Base-by-base conservation (phyloP, 1,139 yeast species). In the Debaryomyces udenii region DNA sequence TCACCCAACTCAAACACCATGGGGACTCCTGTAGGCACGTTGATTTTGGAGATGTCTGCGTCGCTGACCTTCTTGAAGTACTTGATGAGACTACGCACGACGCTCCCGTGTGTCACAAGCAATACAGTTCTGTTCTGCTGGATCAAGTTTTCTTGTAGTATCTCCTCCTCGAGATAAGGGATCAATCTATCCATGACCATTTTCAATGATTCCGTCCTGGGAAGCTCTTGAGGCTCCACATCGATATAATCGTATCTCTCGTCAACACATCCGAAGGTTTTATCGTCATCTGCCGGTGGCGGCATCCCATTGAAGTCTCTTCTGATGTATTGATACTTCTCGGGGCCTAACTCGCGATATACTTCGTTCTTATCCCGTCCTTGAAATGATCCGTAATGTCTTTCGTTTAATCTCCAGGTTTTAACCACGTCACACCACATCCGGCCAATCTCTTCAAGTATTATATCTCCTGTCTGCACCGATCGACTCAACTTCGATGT, bases 21-120 rank as follows among this genome's bases (percentile, higher is more conserved):
- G 4, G 94, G 94, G 9, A 86, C 80, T 0, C 90, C 93, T 35
- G 87, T 86, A 2, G 95, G 93, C 9, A 85, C 83, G 56, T 86
- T 84, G 38, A 86, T 74, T 37, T 75, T 69, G 44, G 81, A 76
- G 38, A 86, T 85, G 41, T 78, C 83, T n/a, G 73, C 72, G 52
- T 83, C 87, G 34, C 78, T 70, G 3, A 85, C 76, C 3, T 67
- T 63, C 46, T 77, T 77, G 31, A 86, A 54, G 39, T 80, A 66
- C 53, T 84, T 85, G 41, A 84, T 69, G 27, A 85, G 64, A 16
- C 89, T 82, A 47, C 95, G 68, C 3, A 84, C 87, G 3, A 86
- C 78, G 37, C 87, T 80, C 2, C 95, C 95, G 61, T 86, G 95
- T 1, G 88, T 85, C 7, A 83, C 86, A 27, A 86, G 67, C 23